Base-by-base conservation (phyloP, 345 rosid species). In the Linum usitatissimum region DNA sequence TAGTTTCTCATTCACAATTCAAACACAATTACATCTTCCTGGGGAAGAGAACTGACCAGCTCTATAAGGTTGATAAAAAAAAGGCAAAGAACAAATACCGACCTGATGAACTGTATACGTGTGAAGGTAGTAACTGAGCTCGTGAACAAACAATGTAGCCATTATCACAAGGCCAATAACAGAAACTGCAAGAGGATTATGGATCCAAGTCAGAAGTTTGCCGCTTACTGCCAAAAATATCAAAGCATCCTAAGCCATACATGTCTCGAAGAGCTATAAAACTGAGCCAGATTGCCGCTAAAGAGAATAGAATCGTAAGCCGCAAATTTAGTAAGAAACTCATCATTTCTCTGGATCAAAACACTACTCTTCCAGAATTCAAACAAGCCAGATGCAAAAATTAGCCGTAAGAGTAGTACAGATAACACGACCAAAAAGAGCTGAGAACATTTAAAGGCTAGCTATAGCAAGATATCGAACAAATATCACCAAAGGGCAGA, bases 41-140 rank as follows among this genome's bases (percentile, higher is more conserved):
- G 48, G 48, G 48, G 48, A 7, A 40, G 51, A 45, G 51, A 3
- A 45, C 51, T 13, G 0, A 6, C 8, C 6, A 34, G 38, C 38
- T 45, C 51, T 45, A 13, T 45, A 15, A 15, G 51, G 10, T 45
- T 3, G 1, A 19, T 1, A 4, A 2, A 66, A 23, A 0, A 60
- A 59, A 57, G 0, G 23, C 74, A 64, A 13, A 10, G 42, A 14
- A 21, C 5, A 42, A 21, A 38, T 40, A 60, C 66, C 20, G 1
- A 94, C 97, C 99, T 94, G 89, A 73, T 94, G 95, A 53, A 94
- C 90, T 0, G 93, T 86, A 64, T 84, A 85, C 0, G 88, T 85
- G 48, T 83, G 71, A 30, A 94, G 79, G 79, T 86, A 94, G 77
- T 88, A 94, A 53, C 80, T 70, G 56, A 90, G 87, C 86, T 94